A percentile compares a stretch with the other conserved stretches of the same genome.
Conservation (phyloP, 176 grass and related monocot species). For the Avena eriantha region DNA sequence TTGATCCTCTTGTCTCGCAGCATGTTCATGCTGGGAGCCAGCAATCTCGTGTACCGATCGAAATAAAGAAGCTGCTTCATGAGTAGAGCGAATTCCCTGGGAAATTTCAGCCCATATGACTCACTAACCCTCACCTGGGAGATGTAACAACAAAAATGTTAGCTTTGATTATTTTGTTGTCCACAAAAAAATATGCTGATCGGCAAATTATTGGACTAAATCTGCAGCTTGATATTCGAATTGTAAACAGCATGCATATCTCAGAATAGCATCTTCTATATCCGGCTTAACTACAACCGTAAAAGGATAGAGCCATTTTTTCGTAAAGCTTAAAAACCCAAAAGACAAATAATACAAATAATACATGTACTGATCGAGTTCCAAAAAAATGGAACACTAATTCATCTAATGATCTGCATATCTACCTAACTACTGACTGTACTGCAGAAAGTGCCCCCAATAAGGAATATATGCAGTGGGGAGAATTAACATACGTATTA, state of each 20-base stretch:
- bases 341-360: background rate
- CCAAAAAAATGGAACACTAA: background rate
- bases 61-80: conserved; percentile 97
- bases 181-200: background rate
- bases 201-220: background rate
- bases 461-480: background rate
- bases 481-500: conserved; percentile 14
- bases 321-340: background rate
- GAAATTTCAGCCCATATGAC: conserved; percentile 92
- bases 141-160: conserved; percentile 32
- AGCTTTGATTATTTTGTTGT: conserved; percentile 23
- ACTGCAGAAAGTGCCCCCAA: background rate
- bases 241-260: background rate
- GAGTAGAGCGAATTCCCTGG: conserved; percentile 90
- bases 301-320: background rate
- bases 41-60: conserved; percentile 73
- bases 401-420: background rate
- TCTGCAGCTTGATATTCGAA: background rate
- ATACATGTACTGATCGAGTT: background rate
- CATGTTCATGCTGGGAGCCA: conserved; percentile 98
- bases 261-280: background rate
- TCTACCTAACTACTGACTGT: background rate
- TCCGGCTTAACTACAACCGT: background rate
- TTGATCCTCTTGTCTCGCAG: conserved; percentile 85
- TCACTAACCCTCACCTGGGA: conserved; percentile 95